These are phyloP conservation scores for Colletotrichum tofieldiae DNA, from an alignment of 2,329 filamentous ascomycete species.

Conservation along the genomic window DNA sequence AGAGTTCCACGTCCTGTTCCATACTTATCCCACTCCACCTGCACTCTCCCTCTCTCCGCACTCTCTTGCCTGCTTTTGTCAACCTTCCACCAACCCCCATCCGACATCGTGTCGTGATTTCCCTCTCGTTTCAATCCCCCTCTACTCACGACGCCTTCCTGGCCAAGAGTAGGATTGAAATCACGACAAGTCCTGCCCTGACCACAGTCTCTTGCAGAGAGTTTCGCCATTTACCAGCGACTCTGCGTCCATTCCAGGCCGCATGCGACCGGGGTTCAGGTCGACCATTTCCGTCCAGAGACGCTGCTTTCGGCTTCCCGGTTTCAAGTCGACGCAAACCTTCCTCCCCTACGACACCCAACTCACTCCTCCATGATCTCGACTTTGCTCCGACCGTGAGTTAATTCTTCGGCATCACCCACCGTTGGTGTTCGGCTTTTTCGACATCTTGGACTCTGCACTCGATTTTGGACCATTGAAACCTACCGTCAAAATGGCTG, in stretches of 20 bases:
- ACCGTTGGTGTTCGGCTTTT: constrained; percentile 26
- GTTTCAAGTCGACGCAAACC: constrained; percentile 23
- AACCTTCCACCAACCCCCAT: constrained; percentile 36
- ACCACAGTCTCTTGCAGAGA: not conserved
- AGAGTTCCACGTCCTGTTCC: constrained; percentile 34
- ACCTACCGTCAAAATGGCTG: constrained; percentile 51
- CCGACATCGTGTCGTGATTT: constrained; percentile 38
- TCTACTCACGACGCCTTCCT: constrained; percentile 18
- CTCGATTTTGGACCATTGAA: not conserved
- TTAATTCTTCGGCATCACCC: constrained; percentile 29
- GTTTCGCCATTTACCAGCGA: not conserved
- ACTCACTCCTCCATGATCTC: constrained; percentile 32
- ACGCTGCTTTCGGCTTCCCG: constrained; percentile 37
- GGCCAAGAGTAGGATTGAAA: constrained; percentile 31
- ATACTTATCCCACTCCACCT: constrained; percentile 44
- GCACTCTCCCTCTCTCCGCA: constrained; percentile 41
- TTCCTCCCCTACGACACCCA: constrained; percentile 15
- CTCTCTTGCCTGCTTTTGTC: constrained; percentile 26
- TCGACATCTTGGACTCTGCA: constrained; percentile 9
- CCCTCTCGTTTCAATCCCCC: constrained; percentile 32
- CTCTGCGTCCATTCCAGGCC: constrained; percentile 25
- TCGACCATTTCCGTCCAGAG: constrained; percentile 33
- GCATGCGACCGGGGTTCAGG: constrained; percentile 40
- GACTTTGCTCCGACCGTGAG: constrained; percentile 31
- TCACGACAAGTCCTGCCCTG: not conserved